A percentile compares a stretch with the other conserved stretches of the same genome.
Conservation (phyloP, 148 eudicot species). For the Cornus florida region DNA sequence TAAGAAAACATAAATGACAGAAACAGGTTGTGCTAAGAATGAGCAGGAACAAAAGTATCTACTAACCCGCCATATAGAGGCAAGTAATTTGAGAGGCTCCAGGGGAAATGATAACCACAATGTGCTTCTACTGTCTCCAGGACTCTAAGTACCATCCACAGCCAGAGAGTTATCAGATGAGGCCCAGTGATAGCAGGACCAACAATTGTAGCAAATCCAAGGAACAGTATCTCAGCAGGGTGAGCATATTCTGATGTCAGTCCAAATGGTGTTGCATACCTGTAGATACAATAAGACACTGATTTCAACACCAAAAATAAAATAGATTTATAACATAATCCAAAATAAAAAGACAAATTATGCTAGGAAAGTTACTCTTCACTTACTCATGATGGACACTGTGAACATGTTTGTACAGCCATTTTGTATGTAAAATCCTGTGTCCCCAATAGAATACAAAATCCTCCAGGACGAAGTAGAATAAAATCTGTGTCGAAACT, state of each 20-base stretch:
- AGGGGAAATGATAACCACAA: slow-evolving; percentile 91
- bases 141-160: slow-evolving; percentile 97
- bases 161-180: slow-evolving; percentile 85
- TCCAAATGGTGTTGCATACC: slow-evolving; percentile 98
- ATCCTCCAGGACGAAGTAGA: slow-evolving; percentile 92
- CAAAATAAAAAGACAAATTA: background rate
- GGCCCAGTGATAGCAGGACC: slow-evolving; percentile 98
- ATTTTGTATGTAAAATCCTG: slow-evolving; percentile 91
- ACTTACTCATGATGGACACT: slow-evolving; percentile 97
- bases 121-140: slow-evolving; percentile 97
- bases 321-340: background rate
- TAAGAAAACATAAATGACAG: background rate
- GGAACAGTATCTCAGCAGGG: slow-evolving; percentile 94
- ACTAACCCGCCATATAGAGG: slow-evolving; percentile 92
- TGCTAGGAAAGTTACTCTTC: slow-evolving; percentile 4
- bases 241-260: slow-evolving; percentile 99
- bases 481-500: slow-evolving; percentile 68
- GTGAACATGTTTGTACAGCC: slow-evolving; percentile 94
- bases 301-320: background rate
- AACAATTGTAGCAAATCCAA: slow-evolving; percentile 90
- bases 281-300: slow-evolving; percentile 28
- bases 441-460: slow-evolving; percentile 98
- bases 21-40: background rate
- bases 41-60: slow-evolving; percentile 4
- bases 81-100: slow-evolving; percentile 87